A percentile compares a stretch with the other conserved stretches of the same genome.
phyloP scores from a whole-genome alignment of 768 basidiomycete genomes.

The Dacryopinax spathularia region DNA sequence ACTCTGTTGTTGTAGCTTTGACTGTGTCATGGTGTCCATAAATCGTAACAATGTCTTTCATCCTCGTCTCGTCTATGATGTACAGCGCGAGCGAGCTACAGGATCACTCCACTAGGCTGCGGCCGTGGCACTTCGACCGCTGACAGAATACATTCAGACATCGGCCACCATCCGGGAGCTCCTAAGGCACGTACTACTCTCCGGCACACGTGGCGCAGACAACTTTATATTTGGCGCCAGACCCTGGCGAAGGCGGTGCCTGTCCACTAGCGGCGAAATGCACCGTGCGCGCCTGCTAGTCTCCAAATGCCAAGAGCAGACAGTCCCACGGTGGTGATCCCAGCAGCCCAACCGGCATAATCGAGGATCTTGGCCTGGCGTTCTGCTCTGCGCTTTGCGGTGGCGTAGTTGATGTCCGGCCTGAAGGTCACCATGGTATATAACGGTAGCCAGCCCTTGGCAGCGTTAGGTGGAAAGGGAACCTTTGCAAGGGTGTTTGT shows the following conservation, averaged over 20 bases:
- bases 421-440: slow-evolving; percentile 99
- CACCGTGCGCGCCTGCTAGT: slow-evolving; percentile 22
- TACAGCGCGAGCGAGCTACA: background rate
- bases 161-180: background rate
- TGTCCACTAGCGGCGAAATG: background rate
- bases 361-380: slow-evolving; percentile 54
- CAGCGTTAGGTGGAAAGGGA: slow-evolving; percentile 42
- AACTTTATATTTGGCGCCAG: background rate
- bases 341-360: slow-evolving; percentile 32
- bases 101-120: background rate
- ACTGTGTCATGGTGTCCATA: slow-evolving; percentile 1
- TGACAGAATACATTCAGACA: background rate
- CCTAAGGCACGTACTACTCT: background rate
- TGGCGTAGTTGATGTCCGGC: slow-evolving; percentile 83
- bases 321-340: slow-evolving; percentile 23
- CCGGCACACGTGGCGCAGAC: background rate
- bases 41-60: background rate
- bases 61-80: background rate
- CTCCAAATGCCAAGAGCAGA: slow-evolving; percentile 30
- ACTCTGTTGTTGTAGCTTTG: slow-evolving; percentile 1
- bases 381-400: slow-evolving; percentile 53
- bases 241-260: slow-evolving; percentile 3
- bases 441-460: slow-evolving; percentile 74
- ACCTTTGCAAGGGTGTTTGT: slow-evolving; percentile 22
- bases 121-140: background rate